phyloP scores from a whole-genome alignment of 2,329 filamentous ascomycete genomes.

The Talaromyces sp. region DNA sequence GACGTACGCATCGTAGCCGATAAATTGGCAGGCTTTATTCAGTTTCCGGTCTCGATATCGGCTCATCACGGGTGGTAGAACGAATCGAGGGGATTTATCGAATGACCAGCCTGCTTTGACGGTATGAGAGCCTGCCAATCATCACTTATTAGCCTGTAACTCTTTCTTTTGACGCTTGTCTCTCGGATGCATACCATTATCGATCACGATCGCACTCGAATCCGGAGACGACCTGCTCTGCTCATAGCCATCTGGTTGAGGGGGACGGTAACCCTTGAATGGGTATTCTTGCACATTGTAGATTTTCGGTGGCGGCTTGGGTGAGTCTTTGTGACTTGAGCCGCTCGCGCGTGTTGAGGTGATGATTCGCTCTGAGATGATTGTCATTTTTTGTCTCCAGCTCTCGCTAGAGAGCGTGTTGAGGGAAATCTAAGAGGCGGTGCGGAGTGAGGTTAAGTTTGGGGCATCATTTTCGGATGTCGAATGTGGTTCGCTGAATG shows the following conservation, averaged over 20 bases:
- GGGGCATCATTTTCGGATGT: neutral
- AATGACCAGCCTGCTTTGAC: constrained; percentile 96
- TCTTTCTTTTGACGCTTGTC: too few relatives aligned
- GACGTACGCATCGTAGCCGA: constrained; percentile 87
- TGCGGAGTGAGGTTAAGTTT: neutral
- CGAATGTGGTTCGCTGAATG: neutral
- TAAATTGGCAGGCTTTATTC: constrained; percentile 85
- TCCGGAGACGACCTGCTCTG: constrained; percentile 59
- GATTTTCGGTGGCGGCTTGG: constrained; percentile 53
- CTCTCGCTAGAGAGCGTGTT: constrained; percentile 12
- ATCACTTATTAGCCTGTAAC: constrained; percentile 15
- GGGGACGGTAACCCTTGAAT: constrained; percentile 57
- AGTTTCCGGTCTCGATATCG: constrained; percentile 94
- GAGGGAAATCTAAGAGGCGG: neutral
- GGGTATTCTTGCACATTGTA: constrained; percentile 57
- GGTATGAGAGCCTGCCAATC: constrained; percentile 68
- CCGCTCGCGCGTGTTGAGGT: constrained; percentile 36
- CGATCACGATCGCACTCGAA: constrained; percentile 83
- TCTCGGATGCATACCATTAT: constrained; percentile 68
- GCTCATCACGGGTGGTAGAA: constrained; percentile 84
- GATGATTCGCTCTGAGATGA: constrained; percentile 39
- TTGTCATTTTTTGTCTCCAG: constrained; percentile 39
- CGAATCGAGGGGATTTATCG: constrained; percentile 74
- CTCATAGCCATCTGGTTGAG: constrained; percentile 66
- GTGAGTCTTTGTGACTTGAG: constrained; percentile 36